A percentile compares a stretch with the other conserved stretches of the same genome.
These are phyloP conservation scores for Amphibolis antarctica DNA, from an alignment of 106 monocot species.

Conservation along the genomic window DNA sequence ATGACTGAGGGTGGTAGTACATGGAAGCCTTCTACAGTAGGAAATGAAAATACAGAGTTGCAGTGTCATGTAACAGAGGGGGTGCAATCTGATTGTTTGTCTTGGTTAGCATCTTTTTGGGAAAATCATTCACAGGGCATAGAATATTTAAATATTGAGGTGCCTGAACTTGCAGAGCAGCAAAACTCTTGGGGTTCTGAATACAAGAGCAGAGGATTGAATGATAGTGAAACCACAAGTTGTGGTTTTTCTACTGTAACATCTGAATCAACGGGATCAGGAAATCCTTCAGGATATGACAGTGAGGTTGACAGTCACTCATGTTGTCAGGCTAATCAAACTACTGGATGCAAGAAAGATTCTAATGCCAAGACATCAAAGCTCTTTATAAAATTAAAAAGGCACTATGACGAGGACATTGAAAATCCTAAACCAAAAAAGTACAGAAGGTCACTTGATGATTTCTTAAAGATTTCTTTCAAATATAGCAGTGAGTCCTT, in stretches of 20 bases:
- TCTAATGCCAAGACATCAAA: constrained; percentile 30
- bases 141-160: constrained; percentile 11
- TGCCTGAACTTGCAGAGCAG: constrained; percentile 2
- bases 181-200: constrained; percentile 8
- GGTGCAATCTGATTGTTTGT: constrained; percentile 17
- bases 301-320: constrained; percentile 14
- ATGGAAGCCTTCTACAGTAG: background rate
- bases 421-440: constrained; percentile 79
- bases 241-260: constrained; percentile 27
- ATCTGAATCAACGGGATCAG: constrained; percentile 16
- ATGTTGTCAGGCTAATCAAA: constrained; percentile 5
- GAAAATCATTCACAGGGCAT: constrained; percentile 7
- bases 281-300: constrained; percentile 21
- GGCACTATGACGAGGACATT: constrained; percentile 64
- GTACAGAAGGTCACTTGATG: constrained; percentile 47
- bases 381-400: constrained; percentile 40
- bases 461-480: constrained; percentile 37
- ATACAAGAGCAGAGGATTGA: constrained; percentile 8
- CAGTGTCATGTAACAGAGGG: constrained; percentile 18
- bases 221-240: constrained; percentile 12
- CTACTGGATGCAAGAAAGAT: constrained; percentile 9
- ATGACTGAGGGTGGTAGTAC: constrained; percentile 35
- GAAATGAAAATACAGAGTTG: constrained; percentile 13
- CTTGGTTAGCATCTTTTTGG: constrained; percentile 11
- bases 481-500: constrained; percentile 76